Evolutionary conservation across 148 eudicot genomes (phyloP).

Genomic region (Pouteria glomerata): DNA sequence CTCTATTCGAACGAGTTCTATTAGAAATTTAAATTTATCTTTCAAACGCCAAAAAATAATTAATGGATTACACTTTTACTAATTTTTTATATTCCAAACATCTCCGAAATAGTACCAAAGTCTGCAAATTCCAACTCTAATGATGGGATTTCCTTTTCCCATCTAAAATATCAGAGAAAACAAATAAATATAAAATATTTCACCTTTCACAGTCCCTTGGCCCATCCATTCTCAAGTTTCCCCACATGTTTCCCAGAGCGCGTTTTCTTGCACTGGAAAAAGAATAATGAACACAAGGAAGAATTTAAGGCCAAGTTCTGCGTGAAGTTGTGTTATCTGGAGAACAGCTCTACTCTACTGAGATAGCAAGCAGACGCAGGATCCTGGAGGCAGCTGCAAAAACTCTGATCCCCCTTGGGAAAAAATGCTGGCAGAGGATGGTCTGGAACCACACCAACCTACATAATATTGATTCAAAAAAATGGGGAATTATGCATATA

Average conservation of each 20-base stretch:
- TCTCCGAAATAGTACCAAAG: no score
- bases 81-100: no score
- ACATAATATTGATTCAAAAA: neutral
- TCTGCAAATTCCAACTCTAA: no score
- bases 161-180: no score
- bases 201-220: neutral
- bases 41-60: no score
- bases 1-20: no score
- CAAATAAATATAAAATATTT: neutral
- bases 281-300: neutral
- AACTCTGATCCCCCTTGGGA: slow-evolving; percentile 69
- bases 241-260: neutral
- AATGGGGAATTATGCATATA: no score
- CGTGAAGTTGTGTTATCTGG: slow-evolving; percentile 30
- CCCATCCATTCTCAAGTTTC: neutral
- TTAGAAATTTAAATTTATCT: no score
- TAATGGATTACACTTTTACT: no score
- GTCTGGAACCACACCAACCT: slow-evolving; percentile 96
- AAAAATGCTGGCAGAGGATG: slow-evolving; percentile 84
- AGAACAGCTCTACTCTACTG: slow-evolving; percentile 48
- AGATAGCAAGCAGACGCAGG: slow-evolving; percentile 67
- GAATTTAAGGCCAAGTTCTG: neutral
- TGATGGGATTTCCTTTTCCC: no score
- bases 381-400: slow-evolving; percentile 84
- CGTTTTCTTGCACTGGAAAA: neutral